These are phyloP conservation scores for Blastomyces gilchristii DNA, from an alignment of 2,329 filamentous ascomycete genomes.

Conservation along the genomic window DNA sequence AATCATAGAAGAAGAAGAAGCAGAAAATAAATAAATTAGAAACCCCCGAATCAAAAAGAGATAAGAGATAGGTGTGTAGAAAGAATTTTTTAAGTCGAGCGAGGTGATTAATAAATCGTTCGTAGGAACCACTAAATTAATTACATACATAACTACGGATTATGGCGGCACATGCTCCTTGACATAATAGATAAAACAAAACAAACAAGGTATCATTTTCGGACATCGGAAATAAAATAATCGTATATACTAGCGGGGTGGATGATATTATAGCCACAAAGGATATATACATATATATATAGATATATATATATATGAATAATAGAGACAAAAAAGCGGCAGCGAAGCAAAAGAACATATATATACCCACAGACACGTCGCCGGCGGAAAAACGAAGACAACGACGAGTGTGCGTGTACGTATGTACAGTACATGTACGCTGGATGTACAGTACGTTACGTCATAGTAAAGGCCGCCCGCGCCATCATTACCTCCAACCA, in stretches of 20 bases:
- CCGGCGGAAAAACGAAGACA: conserved; percentile 1
- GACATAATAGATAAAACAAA: background rate
- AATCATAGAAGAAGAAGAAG: background rate
- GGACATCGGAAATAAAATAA: background rate
- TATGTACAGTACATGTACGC: too few species aligned
- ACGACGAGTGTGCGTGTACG: conserved; percentile 2
- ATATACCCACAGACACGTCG: background rate
- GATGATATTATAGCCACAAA: background rate
- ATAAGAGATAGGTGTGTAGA: too few species aligned
- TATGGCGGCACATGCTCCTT: too few species aligned
- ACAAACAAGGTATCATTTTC: background rate
- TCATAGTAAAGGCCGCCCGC: background rate
- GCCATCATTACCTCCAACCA: background rate
- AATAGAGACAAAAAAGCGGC: too few species aligned
- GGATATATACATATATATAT: background rate
- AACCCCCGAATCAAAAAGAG: too few species aligned
- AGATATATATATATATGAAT: background rate
- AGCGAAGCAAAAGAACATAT: background rate
- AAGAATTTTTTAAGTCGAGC: too few species aligned
- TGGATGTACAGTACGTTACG: too few species aligned
- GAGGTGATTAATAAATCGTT: too few species aligned
- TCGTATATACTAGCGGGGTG: background rate
- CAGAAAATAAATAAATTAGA: background rate
- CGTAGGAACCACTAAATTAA: too few species aligned
- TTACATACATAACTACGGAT: too few species aligned